Evolutionary conservation across 2,329 filamentous ascomycete genomes (phyloP).

Genomic region (Huntiella moniliformis): DNA sequence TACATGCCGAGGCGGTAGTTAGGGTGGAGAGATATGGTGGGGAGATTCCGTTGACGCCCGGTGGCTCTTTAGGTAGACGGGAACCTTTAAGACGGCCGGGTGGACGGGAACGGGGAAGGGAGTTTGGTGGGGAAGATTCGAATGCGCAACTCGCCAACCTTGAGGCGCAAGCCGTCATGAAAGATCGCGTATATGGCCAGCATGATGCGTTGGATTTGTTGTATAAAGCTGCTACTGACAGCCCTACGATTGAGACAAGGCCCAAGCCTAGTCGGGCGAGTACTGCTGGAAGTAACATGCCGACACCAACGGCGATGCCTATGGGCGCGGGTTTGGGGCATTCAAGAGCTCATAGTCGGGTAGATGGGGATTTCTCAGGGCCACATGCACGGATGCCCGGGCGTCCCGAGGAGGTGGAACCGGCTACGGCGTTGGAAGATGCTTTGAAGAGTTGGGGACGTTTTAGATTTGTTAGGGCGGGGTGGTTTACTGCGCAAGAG

Average conservation of each 20-base stretch:
- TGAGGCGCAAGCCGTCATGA: conserved; percentile 46
- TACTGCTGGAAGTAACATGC: conserved; percentile 1
- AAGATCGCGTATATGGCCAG: conserved; percentile 63
- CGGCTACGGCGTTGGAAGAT: conserved; percentile 20
- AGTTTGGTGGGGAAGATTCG: conserved; percentile 26
- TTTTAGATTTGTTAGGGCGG: conserved; percentile 86
- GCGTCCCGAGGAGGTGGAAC: conserved; percentile 25
- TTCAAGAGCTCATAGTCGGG: conserved; percentile 5
- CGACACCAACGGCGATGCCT: conserved; percentile 2
- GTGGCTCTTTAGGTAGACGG: conserved; percentile 43
- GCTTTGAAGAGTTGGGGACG: conserved; percentile 77
- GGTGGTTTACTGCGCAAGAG: conserved; percentile 89
- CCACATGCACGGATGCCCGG: conserved; percentile 15
- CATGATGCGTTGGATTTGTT: conserved; percentile 84
- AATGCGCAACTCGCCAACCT: conserved; percentile 45
- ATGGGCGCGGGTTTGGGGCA: background rate
- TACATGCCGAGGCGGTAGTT: conserved; percentile 21
- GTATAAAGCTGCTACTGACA: conserved; percentile 64
- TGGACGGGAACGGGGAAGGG: conserved; percentile 15
- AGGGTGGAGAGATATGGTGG: conserved; percentile 25
- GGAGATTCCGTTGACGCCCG: conserved; percentile 43
- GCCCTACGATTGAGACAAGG: conserved; percentile 15
- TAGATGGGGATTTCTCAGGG: background rate
- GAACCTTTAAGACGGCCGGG: conserved; percentile 47
- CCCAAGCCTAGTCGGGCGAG: conserved; percentile 9